A percentile compares a stretch with the other conserved stretches of the same genome.
phyloP scores from a whole-genome alignment of 345 rosid species.

The Lepidium didymum region DNA sequence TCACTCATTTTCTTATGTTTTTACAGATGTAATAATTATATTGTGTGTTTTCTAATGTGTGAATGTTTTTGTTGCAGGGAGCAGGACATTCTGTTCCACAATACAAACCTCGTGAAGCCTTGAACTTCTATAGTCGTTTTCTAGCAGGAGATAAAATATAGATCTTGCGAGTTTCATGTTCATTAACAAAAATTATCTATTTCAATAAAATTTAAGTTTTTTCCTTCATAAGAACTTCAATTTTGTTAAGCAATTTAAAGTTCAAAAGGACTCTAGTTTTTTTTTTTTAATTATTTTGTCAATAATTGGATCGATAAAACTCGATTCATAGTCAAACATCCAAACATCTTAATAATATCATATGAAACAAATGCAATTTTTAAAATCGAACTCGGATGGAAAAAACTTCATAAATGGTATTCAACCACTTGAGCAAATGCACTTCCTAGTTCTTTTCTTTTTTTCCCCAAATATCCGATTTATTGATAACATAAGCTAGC shows the following conservation, averaged over 20 bases:
- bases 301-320: too few relatives aligned
- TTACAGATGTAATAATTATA: not conserved
- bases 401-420: too few relatives aligned
- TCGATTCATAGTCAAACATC: too few relatives aligned
- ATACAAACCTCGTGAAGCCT: conserved; percentile 72
- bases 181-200: not conserved
- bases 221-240: not conserved
- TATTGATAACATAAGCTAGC: too few relatives aligned
- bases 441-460: too few relatives aligned
- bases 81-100: conserved; percentile 90
- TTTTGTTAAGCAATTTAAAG: not conserved
- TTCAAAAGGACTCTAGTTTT: not conserved
- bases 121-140: conserved; percentile 72
- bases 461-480: too few relatives aligned
- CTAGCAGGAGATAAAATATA: conserved; percentile 50
- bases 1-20: not conserved
- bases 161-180: not conserved
- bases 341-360: too few relatives aligned
- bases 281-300: too few relatives aligned
- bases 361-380: too few relatives aligned
- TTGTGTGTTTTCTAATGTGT: not conserved
- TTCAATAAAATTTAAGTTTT: not conserved
- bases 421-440: too few relatives aligned
- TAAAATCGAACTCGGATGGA: too few relatives aligned
- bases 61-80: conserved; percentile 43